Percentiles rank a stretch among this genome's conserved stretches.
Evolutionary conservation across 2,329 filamentous ascomycete species (phyloP).

Genomic region (Trichoderma guizhouense): DNA sequence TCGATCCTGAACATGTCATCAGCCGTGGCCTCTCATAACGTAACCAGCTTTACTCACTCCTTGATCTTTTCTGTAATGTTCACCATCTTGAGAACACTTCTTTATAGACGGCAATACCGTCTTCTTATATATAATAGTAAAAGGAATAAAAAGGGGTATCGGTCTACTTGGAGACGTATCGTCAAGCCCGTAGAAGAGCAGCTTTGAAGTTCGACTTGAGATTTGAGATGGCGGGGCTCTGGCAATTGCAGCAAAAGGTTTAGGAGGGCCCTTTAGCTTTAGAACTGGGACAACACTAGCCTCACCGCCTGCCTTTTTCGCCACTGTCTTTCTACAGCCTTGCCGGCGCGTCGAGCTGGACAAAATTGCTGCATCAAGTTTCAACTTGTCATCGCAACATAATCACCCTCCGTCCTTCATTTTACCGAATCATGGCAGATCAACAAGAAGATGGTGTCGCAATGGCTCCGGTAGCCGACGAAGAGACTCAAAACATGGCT

Average conservation of each 20-base stretch:
- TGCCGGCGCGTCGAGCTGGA: constrained; percentile 21
- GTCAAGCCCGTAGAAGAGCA: neutral
- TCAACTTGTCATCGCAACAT: neutral
- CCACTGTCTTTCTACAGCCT: constrained; percentile 22
- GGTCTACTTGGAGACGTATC: neutral
- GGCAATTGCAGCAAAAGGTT: neutral
- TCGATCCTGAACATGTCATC: constrained; percentile 70
- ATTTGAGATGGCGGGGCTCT: constrained; percentile 13
- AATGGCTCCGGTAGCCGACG: constrained; percentile 26
- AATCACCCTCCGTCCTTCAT: neutral
- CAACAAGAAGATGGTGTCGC: constrained; percentile 26
- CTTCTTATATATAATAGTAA: constrained; percentile 15
- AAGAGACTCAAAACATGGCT: constrained; percentile 32
- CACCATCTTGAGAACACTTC: constrained; percentile 66
- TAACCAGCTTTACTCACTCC: constrained; percentile 62
- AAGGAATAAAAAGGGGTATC: neutral
- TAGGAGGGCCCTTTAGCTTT: neutral
- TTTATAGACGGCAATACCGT: constrained; percentile 33
- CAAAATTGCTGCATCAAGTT: neutral
- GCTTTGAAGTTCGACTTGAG: neutral
- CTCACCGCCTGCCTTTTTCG: constrained; percentile 31
- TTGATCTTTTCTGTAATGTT: constrained; percentile 99
- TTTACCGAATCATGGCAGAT: constrained; percentile 32
- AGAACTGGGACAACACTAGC: neutral
- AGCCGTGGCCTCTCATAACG: constrained; percentile 20